Evolutionary conservation across 352 stramenopile genomes (phyloP), one percentile per base, ranked within the genome.

Genomic region (Lagenidium giganteum): DNA sequence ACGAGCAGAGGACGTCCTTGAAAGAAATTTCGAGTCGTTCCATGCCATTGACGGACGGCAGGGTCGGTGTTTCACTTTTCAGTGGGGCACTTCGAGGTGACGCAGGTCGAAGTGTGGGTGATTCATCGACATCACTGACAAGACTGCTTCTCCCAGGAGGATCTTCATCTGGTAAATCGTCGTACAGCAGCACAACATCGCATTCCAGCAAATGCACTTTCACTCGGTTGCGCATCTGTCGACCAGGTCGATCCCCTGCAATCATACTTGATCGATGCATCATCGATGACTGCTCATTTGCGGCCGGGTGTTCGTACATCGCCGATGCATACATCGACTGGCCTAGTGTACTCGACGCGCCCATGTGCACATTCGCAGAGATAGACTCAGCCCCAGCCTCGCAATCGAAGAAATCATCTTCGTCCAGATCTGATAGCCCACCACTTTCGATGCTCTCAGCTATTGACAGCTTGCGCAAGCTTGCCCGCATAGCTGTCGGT

Each of bases 371-470:
- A 35, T 48, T 41, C 7, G 34, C 55, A 30, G 31, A 64, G 36
- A 51, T 51, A 34, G 21, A 75, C 59, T 16, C 67, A 61, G 65
- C 40, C 8, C 66, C 70, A 16, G 69, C 61, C 27, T 84, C 67
- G 37, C 66, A 81, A 21, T 88, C 76, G 26, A 85, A 88, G 55
- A 87, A 83, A 33, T 82, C 69, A 17, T 88, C 76, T n/a, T 83
- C 67, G 26, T 89, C 77, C 20, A 89, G 34, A 41, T 89, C 77
- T 7, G 75, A 89, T 6, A 89, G 47, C 2, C 75, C 77, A 35
- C 66, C 62, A 23, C 69, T 84, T 42, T 87, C 75, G n/a, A 86
- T 66, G 45, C 68, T 83, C 37, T 85, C 75, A 2, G 65, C 72
- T 17, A 56, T 51, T 18, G 74, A 87, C 34, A 84, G 33, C 26